Evolutionary conservation across 192 early-diverging fungal genomes (phyloP).

Genomic region (Linnemannia hyalina): DNA sequence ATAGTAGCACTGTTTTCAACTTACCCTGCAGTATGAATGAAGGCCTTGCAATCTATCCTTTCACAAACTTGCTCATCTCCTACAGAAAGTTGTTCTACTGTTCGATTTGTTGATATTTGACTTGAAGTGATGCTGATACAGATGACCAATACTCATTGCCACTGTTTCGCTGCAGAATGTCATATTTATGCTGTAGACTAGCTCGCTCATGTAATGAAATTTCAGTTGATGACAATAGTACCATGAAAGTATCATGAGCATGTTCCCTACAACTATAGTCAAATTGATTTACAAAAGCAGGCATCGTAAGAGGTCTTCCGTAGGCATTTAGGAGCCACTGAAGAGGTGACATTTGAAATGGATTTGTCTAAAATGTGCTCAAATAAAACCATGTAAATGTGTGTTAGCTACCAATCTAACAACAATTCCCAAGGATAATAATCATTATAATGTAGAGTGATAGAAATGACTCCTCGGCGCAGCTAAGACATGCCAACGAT

Average conservation of each 20-base stretch:
- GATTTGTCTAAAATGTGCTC: not conserved
- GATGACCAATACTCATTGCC: conserved; percentile 17
- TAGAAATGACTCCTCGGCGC: conserved; percentile 7
- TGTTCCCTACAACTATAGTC: conserved; percentile 24
- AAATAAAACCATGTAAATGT: conserved; percentile 1
- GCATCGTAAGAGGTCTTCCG: conserved; percentile 17
- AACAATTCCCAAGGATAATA: too few relatives aligned
- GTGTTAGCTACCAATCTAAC: not conserved
- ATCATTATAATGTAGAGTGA: too few relatives aligned
- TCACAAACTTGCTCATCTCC: conserved; percentile 3
- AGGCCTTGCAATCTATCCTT: conserved; percentile 5
- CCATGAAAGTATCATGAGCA: conserved; percentile 17
- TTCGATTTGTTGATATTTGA: conserved; percentile 17
- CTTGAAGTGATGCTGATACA: conserved; percentile 6
- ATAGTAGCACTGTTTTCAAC: conserved; percentile 1
- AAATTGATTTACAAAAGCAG: conserved; percentile 17
- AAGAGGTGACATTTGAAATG: not conserved
- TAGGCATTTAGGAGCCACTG: conserved; percentile 9
- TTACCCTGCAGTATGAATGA: not conserved
- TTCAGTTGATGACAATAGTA: conserved; percentile 23
- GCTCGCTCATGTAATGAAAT: conserved; percentile 1
- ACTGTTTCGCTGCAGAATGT: conserved; percentile 14
- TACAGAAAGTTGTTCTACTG: conserved; percentile 3
- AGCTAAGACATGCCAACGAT: conserved; percentile 7
- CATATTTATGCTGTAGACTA: conserved; percentile 10